Base-by-base conservation (phyloP, 1,284 basidiomycete species). In the Lentinula novae-zelandiae region DNA sequence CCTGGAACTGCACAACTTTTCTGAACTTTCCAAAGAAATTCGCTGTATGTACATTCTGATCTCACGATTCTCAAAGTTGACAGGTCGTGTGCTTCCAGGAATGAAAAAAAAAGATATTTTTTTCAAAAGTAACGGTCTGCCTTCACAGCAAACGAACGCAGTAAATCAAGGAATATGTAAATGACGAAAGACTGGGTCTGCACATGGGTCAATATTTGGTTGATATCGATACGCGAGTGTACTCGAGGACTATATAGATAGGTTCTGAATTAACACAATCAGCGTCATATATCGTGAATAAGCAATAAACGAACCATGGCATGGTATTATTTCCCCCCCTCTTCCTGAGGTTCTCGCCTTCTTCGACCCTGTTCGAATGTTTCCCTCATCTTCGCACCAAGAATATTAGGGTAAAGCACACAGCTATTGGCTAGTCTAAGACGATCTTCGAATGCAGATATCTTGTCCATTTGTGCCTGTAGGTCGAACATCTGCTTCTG, bases 391-490 rank as follows among this genome's bases (percentile, higher is more conserved):
- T 82, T 83, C 5, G 79, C 84, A 2, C 81, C 89, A 36, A 91
- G 74, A 49, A 83, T 82, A 65, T 90, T 90, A 0, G 89, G 89
- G 65, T 78, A 90, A 42, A 86, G 67, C 0, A 82, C 85, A 3
- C 78, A 76, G 53, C 86, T 84, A 55, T 74, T 77, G 15, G 76
- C 74, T 5, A 68, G 67, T 52, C 76, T 75, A 20, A 90, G 64
- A 50, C 75, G 75, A 60, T 87, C 84, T 67, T 90, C 88, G 63
- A 87, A 91, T 1, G 77, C 75, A 15, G 78, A 71, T 46, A 92
- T 86, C 71, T 87, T 90, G 64, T 91, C 87, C 13, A 78, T 77
- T 60, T 87, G 82, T 0, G 78, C 79, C 70, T 89, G 87, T n/a
- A 92, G 71, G 70, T 90, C 86, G 67, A 92, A 92, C 0, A 78